Evolutionary conservation across 1,284 basidiomycete genomes (phyloP), one percentile per base, ranked within the genome.

Genomic region (Cryptococcus depauperatus): DNA sequence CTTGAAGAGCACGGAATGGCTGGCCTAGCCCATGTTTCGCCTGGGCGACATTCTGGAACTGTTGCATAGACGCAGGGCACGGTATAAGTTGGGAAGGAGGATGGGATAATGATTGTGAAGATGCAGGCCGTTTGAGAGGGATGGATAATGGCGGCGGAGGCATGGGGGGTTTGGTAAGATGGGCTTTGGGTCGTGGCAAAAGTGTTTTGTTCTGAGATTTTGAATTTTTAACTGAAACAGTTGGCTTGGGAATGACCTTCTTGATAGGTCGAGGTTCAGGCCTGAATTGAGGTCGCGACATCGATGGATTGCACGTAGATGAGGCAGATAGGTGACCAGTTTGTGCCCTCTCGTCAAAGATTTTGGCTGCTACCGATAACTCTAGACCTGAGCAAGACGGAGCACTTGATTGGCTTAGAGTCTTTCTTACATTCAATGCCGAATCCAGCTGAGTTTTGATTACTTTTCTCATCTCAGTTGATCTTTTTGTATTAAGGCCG

Each of bases 371-470:
- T n/a, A n/a, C n/a, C n/a, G 28, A 30, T 14, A 14, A 42, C 27
- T 18, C 46, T 48, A n/a, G 47, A 25, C 25, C 41, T 40, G n/a
- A 39, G 45, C 13, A 44, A 5, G 54, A 41, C 26, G 56, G 41
- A 22, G 52, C 52, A 35, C 56, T 55, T 9, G 56, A 53, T 13
- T 54, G 53, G 26, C 55, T 35, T 4, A 37, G 41, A 19, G 37
- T 44, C 16, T 47, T 37, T 25, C 44, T 40, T n/a, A 34, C 26
- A n/a, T 45, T 41, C 9, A 61, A 32, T 6, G 53, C 56, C 4
- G 52, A 44, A 16, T 60, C 57, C 2, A 65, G 52, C 42, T 60
- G 57, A 21, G 45, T 44, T 23, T 54, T 46, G 28, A 65, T 60
- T 6, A 48, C 45, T 18, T 46, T n/a, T 3, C 39, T 39, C 13